A percentile compares a stretch with the other conserved stretches of the same genome.
Evolutionary conservation across 805 yeast genomes (phyloP).

Genomic region (Yarrowia alimentaria): DNA sequence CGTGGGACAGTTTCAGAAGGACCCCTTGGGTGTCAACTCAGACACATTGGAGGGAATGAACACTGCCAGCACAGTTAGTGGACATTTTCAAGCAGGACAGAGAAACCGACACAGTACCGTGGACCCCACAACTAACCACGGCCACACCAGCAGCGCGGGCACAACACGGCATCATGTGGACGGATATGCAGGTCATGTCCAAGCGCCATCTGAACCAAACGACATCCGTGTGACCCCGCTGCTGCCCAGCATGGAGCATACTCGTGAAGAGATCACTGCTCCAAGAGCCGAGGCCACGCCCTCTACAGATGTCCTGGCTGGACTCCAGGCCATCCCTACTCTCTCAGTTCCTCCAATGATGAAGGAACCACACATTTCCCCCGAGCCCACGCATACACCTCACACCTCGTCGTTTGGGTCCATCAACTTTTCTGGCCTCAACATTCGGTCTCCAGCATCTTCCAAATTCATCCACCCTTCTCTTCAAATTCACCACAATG

Average conservation of each 20-base stretch:
- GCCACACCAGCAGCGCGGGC: too few species aligned
- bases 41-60: too few species aligned
- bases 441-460: conserved; percentile 5
- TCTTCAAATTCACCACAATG: conserved; percentile 14
- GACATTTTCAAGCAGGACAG: too few species aligned
- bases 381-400: background rate
- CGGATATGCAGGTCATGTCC: too few species aligned
- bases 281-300: background rate
- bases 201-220: background rate
- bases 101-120: too few species aligned
- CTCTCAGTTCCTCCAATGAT: too few species aligned
- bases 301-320: background rate
- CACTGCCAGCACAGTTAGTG: conserved; percentile 14
- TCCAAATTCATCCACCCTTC: conserved; percentile 20
- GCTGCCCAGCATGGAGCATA: conserved; percentile 4
- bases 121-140: background rate
- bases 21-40: conserved; percentile 5
- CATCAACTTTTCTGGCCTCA: conserved; percentile 17
- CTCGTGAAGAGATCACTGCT: background rate
- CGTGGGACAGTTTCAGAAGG: conserved; percentile 10
- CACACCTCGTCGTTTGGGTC: conserved; percentile 14
- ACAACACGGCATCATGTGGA: too few species aligned
- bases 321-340: conserved; percentile 8
- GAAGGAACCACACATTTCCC: background rate
- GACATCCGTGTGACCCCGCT: background rate